These are phyloP conservation scores for Saturnispora hagleri DNA, from an alignment of 805 yeast species.

Conservation along the genomic window DNA sequence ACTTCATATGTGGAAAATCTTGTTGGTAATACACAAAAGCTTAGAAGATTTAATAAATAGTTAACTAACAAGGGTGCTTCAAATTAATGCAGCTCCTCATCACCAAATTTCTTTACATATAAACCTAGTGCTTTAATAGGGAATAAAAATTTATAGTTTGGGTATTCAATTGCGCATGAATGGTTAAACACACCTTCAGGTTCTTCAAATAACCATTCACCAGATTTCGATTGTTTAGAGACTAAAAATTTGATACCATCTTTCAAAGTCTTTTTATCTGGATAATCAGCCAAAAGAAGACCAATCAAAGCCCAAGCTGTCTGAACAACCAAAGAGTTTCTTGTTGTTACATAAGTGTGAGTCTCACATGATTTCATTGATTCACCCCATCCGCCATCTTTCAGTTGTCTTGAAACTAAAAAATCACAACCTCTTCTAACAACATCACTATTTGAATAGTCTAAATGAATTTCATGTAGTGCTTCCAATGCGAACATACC, in stretches of 20 bases:
- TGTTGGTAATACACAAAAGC: slow-evolving; percentile 82
- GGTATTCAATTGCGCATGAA: slow-evolving; percentile 86
- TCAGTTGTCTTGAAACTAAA: slow-evolving; percentile 60
- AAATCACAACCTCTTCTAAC: slow-evolving; percentile 82
- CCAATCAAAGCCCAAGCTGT: slow-evolving; percentile 92
- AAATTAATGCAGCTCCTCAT: slow-evolving; percentile 4
- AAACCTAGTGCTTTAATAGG: slow-evolving; percentile 91
- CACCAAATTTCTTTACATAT: slow-evolving; percentile 28
- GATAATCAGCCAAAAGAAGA: slow-evolving; percentile 70
- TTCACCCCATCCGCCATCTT: slow-evolving; percentile 98
- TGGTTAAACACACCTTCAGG: slow-evolving; percentile 97
- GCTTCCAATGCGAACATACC: slow-evolving; percentile 98
- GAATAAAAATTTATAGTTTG: slow-evolving; percentile 81
- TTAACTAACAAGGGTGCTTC: not conserved
- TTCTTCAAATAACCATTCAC: slow-evolving; percentile 79
- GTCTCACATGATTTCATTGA: slow-evolving; percentile 85
- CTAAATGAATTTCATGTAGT: slow-evolving; percentile 55
- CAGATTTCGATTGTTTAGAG: slow-evolving; percentile 57
- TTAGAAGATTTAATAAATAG: slow-evolving; percentile 36
- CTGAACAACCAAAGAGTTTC: slow-evolving; percentile 65
- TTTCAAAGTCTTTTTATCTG: slow-evolving; percentile 51
- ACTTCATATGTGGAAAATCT: slow-evolving; percentile 84
- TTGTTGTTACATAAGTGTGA: slow-evolving; percentile 54
- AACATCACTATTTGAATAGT: slow-evolving; percentile 48
- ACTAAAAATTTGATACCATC: slow-evolving; percentile 57